phyloP scores from a whole-genome alignment of 148 eudicot genomes.

The Arctostaphylos glauca region DNA sequence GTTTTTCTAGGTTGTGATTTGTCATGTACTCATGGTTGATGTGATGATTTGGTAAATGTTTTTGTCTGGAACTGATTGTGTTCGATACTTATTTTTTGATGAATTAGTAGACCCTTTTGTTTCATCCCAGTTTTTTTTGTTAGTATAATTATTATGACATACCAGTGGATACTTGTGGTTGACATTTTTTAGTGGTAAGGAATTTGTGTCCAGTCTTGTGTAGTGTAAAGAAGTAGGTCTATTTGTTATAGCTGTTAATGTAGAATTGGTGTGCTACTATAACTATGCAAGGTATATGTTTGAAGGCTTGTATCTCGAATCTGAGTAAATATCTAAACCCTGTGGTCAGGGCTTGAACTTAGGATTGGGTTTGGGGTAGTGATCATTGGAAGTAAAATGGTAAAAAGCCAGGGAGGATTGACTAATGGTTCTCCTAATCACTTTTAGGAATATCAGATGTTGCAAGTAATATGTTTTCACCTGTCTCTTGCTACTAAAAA shows the following conservation, averaged over 20 bases:
- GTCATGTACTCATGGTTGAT: not conserved
- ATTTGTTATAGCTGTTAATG: not conserved
- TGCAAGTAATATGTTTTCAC: conserved; percentile 8
- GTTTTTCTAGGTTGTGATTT: not conserved
- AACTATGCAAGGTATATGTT: not conserved
- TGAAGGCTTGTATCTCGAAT: not conserved
- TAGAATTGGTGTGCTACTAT: too few species aligned
- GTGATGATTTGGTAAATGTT: not conserved
- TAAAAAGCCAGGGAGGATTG: not conserved
- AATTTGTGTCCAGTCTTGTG: too few species aligned
- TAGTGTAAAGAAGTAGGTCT: not conserved
- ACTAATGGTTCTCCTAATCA: not conserved
- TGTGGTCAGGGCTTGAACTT: not conserved
- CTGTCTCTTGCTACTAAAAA: conserved; percentile 13
- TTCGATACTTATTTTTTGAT: not conserved
- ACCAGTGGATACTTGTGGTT: not conserved
- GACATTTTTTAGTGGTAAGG: not conserved
- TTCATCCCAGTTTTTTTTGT: not conserved
- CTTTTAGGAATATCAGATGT: not conserved
- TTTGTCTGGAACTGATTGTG: not conserved
- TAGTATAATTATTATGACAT: not conserved
- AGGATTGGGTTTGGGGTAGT: not conserved
- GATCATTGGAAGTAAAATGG: not conserved
- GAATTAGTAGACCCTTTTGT: not conserved
- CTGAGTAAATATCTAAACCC: not conserved